Evolutionary conservation across 495 filamentous ascomycete genomes (phyloP).

Genomic region (Aeminium ludgeri): DNA sequence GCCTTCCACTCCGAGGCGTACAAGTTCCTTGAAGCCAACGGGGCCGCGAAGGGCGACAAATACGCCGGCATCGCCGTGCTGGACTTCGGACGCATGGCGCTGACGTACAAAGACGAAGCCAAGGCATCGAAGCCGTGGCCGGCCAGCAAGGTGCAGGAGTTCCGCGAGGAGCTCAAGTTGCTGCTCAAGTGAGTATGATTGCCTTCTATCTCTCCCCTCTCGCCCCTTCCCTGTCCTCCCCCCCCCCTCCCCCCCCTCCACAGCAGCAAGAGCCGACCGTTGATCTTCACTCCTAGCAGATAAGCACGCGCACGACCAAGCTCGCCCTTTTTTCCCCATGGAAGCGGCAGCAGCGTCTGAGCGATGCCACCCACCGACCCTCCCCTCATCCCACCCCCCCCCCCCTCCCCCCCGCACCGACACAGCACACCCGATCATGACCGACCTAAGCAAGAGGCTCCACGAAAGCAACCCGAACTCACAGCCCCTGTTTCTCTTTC

Average conservation of each 20-base stretch:
- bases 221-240: neutral
- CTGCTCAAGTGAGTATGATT: constrained; percentile 12
- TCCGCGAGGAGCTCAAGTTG: constrained; percentile 4
- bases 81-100: constrained; percentile 7
- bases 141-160: constrained; percentile 4
- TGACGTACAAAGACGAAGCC: constrained; percentile 6
- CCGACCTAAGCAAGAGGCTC: neutral
- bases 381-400: too few species aligned
- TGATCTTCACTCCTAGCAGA: too few species aligned
- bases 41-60: constrained; percentile 8
- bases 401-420: too few species aligned
- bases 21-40: constrained; percentile 9
- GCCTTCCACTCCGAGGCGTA: constrained; percentile 9
- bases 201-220: neutral
- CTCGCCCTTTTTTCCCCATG: neutral
- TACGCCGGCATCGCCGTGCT: constrained; percentile 9
- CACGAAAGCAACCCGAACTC: neutral
- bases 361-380: too few species aligned
- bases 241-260: too few species aligned
- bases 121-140: constrained; percentile 3
- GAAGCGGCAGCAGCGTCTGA: neutral
- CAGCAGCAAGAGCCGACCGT: too few species aligned
- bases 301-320: neutral
- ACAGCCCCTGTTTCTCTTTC: neutral
- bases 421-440: neutral